A percentile compares a stretch with the other conserved stretches of the same genome.
phyloP scores from a whole-genome alignment of 306 rosid genomes.

The Dryas octopetala region DNA sequence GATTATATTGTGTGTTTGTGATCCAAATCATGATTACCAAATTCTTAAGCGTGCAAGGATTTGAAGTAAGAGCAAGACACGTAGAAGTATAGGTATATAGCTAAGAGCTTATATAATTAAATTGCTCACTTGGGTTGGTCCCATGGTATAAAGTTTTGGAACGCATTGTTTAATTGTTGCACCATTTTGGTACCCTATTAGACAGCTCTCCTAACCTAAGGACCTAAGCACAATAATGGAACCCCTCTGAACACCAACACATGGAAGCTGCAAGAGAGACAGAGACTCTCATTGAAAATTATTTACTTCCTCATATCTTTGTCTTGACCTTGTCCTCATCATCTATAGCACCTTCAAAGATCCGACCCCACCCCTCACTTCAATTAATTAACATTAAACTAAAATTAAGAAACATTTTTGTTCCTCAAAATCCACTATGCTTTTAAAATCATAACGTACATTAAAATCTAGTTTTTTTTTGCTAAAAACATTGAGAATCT shows the following conservation, averaged over 20 bases:
- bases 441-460: neutral
- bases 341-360: slow-evolving; percentile 12
- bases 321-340: slow-evolving; percentile 24
- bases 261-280: slow-evolving; percentile 43
- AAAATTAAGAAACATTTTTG: neutral
- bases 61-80: slow-evolving; percentile 7
- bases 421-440: neutral
- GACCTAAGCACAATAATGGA: neutral
- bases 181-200: slow-evolving; percentile 3
- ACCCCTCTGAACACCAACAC: slow-evolving; percentile 25
- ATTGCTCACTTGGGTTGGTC: slow-evolving; percentile 4
- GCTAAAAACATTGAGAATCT: too few relatives aligned
- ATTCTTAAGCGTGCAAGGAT: slow-evolving; percentile 8
- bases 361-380: neutral
- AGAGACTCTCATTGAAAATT: slow-evolving; percentile 15
- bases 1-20: slow-evolving; percentile 29
- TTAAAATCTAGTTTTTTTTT: neutral
- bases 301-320: slow-evolving; percentile 7
- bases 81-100: neutral
- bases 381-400: neutral
- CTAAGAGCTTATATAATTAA: neutral
- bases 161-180: neutral
- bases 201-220: neutral
- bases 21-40: slow-evolving; percentile 31
- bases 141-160: neutral